phyloP scores from a whole-genome alignment of 305 asterid species.

The Fraxinus velutina region DNA sequence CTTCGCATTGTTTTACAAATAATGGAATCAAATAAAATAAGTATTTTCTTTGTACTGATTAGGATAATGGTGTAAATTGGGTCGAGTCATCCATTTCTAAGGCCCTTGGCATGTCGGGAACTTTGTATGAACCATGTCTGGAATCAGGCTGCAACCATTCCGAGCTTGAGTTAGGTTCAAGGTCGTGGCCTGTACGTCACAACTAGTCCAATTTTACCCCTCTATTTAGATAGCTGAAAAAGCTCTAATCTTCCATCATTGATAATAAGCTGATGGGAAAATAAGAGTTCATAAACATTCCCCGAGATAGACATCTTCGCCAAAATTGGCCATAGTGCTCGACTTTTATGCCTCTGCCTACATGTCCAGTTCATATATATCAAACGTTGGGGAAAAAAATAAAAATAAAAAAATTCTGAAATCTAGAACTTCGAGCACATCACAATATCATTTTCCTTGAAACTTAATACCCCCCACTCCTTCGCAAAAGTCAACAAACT shows the following conservation, averaged over 20 bases:
- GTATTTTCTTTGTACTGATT: not conserved
- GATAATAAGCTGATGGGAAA: not conserved
- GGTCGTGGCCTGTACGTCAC: not conserved
- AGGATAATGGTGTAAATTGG: not conserved
- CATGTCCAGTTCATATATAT: no score
- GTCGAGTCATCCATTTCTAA: not conserved
- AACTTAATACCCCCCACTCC: no score
- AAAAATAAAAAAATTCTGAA: no score
- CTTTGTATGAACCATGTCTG: not conserved
- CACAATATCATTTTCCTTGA: no score
- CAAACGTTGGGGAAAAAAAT: no score
- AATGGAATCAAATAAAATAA: not conserved
- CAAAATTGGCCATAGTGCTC: not conserved
- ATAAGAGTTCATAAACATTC: not conserved
- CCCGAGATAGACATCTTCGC: not conserved
- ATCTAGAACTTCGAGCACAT: no score
- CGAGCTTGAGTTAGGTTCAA: not conserved
- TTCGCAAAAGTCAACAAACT: no score
- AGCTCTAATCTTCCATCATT: not conserved
- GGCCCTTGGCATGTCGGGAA: not conserved
- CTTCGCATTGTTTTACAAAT: not conserved
- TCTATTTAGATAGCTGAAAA: not conserved
- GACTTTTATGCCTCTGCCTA: not conserved
- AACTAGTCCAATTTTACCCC: not conserved
- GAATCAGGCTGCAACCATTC: not conserved